phyloP scores from a whole-genome alignment of 2,329 filamentous ascomycete species.

The Gyromitra esculenta region DNA sequence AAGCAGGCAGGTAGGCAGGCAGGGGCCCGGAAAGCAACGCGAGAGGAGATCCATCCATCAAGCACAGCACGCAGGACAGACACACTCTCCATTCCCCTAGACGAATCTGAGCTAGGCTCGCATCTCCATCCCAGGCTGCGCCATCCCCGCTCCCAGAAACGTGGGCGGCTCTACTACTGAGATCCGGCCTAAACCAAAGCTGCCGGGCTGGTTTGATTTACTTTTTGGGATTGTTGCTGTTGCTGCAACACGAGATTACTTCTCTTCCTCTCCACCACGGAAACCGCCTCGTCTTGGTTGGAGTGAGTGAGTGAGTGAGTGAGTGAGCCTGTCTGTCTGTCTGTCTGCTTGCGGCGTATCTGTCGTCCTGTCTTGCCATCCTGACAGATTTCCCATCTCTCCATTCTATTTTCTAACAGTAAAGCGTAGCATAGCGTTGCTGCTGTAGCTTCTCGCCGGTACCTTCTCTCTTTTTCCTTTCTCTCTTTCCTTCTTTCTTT shows the following conservation, averaged over 20 bases:
- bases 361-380: conserved; percentile 6
- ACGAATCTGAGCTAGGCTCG: conserved; percentile 46
- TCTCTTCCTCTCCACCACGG: conserved; percentile 24
- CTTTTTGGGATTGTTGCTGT: conserved; percentile 2
- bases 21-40: conserved; percentile 35
- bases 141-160: conserved; percentile 52
- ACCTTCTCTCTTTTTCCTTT: background rate
- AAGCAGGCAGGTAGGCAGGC: conserved; percentile 1
- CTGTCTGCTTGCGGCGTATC: background rate
- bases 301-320: no score
- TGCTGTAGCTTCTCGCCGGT: conserved; percentile 20
- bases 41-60: conserved; percentile 20
- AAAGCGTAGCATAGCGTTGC: background rate
- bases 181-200: conserved; percentile 45
- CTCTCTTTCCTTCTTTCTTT: background rate
- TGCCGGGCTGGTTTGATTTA: conserved; percentile 4
- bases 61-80: conserved; percentile 14
- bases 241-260: conserved; percentile 2
- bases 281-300: conserved; percentile 15
- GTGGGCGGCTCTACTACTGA: conserved; percentile 48
- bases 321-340: background rate
- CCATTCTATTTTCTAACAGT: background rate
- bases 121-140: conserved; percentile 48
- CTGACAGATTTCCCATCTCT: background rate
- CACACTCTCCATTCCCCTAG: background rate